These are phyloP conservation scores for Hordeum pubiflorum DNA, from an alignment of 202 grass and related monocot species.

Conservation along the genomic window DNA sequence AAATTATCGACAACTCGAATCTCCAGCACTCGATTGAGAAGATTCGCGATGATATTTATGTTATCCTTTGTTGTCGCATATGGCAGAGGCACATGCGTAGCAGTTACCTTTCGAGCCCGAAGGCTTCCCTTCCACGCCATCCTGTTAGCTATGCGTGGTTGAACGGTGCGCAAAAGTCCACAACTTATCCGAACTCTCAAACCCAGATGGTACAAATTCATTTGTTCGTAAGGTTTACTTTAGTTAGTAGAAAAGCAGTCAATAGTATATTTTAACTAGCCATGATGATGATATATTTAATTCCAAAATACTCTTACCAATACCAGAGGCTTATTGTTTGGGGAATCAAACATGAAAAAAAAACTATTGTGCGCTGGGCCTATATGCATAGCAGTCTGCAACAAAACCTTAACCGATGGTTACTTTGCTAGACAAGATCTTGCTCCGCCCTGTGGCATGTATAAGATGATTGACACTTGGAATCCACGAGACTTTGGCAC, in stretches of 20 bases:
- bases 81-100: neutral
- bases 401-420: neutral
- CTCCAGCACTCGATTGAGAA: neutral
- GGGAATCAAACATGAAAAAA: conserved; percentile 16
- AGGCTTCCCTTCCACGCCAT: neutral
- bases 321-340: neutral
- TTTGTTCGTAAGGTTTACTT: neutral
- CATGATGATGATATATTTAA: neutral
- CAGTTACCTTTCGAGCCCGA: neutral
- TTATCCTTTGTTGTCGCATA: neutral
- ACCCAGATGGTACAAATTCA: accelerated
- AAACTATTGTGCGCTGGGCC: neutral
- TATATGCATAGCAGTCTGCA: neutral
- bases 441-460: neutral
- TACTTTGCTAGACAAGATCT: conserved; percentile 16
- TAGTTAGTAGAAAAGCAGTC: neutral
- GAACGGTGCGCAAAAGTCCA: neutral
- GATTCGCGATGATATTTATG: conserved; percentile 7
- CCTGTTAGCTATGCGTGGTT: neutral
- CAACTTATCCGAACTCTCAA: neutral
- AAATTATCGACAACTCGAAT: conserved; percentile 11
- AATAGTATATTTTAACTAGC: neutral
- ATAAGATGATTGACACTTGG: conserved; percentile 32
- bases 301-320: neutral
- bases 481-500: conserved; percentile 2